phyloP scores from a whole-genome alignment of 1,139 yeast genomes.

The Taiozyma sp. region DNA sequence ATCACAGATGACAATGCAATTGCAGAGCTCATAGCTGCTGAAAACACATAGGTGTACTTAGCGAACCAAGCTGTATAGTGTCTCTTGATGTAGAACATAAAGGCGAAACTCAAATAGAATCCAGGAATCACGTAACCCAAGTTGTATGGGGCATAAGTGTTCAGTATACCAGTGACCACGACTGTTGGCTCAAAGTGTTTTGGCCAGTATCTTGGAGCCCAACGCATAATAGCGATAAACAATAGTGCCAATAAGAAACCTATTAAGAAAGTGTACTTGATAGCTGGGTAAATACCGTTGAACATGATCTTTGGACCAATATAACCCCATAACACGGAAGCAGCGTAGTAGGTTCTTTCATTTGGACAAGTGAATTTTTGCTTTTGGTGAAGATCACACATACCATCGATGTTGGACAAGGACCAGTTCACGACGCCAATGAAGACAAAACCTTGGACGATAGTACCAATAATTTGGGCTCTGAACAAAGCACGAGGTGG shows the following conservation, averaged over 20 bases:
- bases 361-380: constrained; percentile 42
- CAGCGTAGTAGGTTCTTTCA: constrained; percentile 42
- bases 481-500: constrained; percentile 62
- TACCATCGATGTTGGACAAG: constrained; percentile 38
- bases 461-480: constrained; percentile 46
- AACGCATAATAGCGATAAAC: constrained; percentile 39
- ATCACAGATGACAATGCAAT: constrained; percentile 52
- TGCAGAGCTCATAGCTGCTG: constrained; percentile 56
- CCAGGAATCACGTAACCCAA: constrained; percentile 52
- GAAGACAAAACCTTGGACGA: constrained; percentile 41
- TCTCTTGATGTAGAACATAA: constrained; percentile 49
- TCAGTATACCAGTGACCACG: constrained; percentile 41
- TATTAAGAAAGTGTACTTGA: constrained; percentile 48
- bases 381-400: constrained; percentile 40
- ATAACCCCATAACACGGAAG: constrained; percentile 60
- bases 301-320: constrained; percentile 64
- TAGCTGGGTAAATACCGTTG: constrained; percentile 41
- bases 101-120: constrained; percentile 40
- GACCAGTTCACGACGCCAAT: constrained; percentile 54
- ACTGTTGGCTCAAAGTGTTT: constrained; percentile 43
- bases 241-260: constrained; percentile 44
- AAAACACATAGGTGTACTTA: constrained; percentile 57
- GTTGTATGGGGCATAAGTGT: constrained; percentile 46
- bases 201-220: constrained; percentile 30
- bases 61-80: constrained; percentile 57